Base-by-base conservation (phyloP, 352 stramenopile genomes). In the Hyaloperonospora arabidopsidis region DNA sequence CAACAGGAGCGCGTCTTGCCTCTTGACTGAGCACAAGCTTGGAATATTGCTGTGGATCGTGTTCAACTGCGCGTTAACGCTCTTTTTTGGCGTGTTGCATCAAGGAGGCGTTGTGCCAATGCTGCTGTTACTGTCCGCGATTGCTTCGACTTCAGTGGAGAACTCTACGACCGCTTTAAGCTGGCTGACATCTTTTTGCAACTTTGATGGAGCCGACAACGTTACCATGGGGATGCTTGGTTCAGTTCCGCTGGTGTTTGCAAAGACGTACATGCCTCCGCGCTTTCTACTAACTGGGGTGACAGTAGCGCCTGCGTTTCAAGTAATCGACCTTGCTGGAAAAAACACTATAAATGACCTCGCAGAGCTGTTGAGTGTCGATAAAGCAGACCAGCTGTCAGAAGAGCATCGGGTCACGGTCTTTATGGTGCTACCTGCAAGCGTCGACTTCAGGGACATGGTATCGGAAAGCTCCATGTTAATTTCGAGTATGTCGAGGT, bases 251-350 rank as follows among this genome's bases (percentile, higher is more conserved):
- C 38, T 91, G 11, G 49, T 91, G 12, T 88, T 88, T 59, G 79
- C 70, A 48, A 86, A 76, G 59, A 89, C 75, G 11, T 91, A 91
- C 60, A 91, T 91, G 79, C 81, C 81, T 1, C 81, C 81, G 21
- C 81, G 81, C 11, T 91, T 89, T 52, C 62, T 82, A n/a, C 65
- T 87, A n/a, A 51, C 65, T 7, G 67, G 67, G 2, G 52, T 72
- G 39, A 11, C 15, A 15, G 11, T 32, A 1, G 49, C 12, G 3
- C 38, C 55, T 18, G n/a, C 49, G 14, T 79, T 88, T 40, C 57
- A 70, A 10, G 35, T 88, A 22, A 50, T 85, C 15, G 78, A 88
- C 63, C 54, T 86, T 0, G 75, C 71, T 23, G 75, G 78, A 23
- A 67, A 57, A 23, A 50, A 13, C 12, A 11, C 43, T 6, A 17